These are phyloP conservation scores for Strobilomyces echinocephalus DNA, from an alignment of 768 basidiomycete genomes.

Conservation along the genomic window DNA sequence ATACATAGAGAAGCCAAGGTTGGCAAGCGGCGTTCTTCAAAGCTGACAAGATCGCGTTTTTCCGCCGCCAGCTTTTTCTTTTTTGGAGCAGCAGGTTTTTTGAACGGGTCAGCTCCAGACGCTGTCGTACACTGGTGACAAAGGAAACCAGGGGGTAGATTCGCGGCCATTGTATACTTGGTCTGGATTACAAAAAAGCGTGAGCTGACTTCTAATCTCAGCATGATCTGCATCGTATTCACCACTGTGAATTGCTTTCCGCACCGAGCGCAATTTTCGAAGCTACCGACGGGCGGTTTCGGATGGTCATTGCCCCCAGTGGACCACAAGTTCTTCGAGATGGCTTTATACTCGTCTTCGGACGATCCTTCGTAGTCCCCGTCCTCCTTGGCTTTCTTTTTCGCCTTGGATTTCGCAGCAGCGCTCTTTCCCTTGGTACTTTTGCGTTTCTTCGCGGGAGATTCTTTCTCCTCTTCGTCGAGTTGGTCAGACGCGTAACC, in stretches of 20 bases:
- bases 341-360: conserved; percentile 63
- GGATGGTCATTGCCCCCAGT: conserved; percentile 27
- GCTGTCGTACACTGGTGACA: conserved; percentile 83
- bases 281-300: conserved; percentile 72
- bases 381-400: conserved; percentile 39
- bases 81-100: conserved; percentile 58
- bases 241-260: conserved; percentile 86
- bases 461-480: conserved; percentile 49
- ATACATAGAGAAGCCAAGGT: conserved; percentile 79
- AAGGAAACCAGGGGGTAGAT: conserved; percentile 68
- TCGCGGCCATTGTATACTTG: conserved; percentile 76
- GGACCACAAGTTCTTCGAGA: conserved; percentile 47
- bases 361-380: conserved; percentile 50
- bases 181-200: conserved; percentile 44
- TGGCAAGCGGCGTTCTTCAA: conserved; percentile 66
- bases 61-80: conserved; percentile 64
- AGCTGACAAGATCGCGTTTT: conserved; percentile 60
- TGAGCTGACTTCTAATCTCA: neutral
- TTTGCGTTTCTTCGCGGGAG: conserved; percentile 55
- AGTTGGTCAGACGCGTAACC: conserved; percentile 74
- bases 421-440: conserved; percentile 40
- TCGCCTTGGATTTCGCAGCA: conserved; percentile 38
- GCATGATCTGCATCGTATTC: conserved; percentile 26
- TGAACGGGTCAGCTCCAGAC: conserved; percentile 79
- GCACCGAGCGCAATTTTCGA: conserved; percentile 79